Evolutionary conservation across 1,284 basidiomycete genomes (phyloP), one percentile per base, ranked within the genome.

Genomic region (Boletus sp.): DNA sequence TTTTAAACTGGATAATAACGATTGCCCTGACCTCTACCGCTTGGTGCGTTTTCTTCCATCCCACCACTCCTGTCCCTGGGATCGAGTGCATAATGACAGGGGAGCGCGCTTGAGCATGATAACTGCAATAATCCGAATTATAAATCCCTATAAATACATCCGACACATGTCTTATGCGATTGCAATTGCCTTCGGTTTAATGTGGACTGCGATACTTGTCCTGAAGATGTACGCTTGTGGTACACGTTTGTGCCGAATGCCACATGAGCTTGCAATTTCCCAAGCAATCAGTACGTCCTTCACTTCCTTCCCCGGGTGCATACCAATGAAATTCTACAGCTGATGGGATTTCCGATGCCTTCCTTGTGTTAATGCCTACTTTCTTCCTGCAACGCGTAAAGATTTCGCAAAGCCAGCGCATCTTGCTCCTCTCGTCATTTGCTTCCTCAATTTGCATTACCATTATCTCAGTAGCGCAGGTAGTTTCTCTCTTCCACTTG

Each of bases 271-370:
- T 23, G 27, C 34, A 1, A 41, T 60, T 30, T 48, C 39, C 32
- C 56, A 58, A 34, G 36, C 58, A 14, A 47, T 30, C 22, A 40
- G 57, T 58, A 39, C 9, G 57, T 36, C 13, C 30, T 20, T 41
- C 32, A 13, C 38, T 44, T 25, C 5, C 4, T 3, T 35, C 8
- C 23, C 2, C 12, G 29, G 25, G 4, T 23, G 1, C 29, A 16
- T 26, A 9, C 22, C 12, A 29, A 53, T 36, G 7, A 35, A 35
- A 27, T 5, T 12, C 27, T 2, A 13, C 29, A 62, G 59, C 50
- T 13, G 62, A 64, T 38, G 34, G 14, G 7, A 50, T 75, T 62
- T 42, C 66, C 57, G 39, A 73, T 8, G 5, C 16, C 7, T 17
- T 51, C 36, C 50, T 57, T 22, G 43, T 55, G 38, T 35, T 47